Percentiles rank a stretch among this genome's conserved stretches.
phyloP scores from a whole-genome alignment of 108 stramenopile species.

The Cyclostephanos tholiformis region DNA sequence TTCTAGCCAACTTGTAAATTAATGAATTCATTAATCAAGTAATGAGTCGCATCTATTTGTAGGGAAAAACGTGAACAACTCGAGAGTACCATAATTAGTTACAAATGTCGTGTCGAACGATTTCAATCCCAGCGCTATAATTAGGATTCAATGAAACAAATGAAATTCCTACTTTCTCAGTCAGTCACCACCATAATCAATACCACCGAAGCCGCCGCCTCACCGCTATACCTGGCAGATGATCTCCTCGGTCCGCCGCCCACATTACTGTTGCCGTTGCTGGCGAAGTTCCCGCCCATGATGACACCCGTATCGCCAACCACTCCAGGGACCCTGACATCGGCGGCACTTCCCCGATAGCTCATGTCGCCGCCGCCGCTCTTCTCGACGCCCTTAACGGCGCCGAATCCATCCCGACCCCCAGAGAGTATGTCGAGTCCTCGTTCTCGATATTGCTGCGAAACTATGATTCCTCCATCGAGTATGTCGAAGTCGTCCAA shows the following conservation, averaged over 20 bases:
- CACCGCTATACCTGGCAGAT: constrained; percentile 9
- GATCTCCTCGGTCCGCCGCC: neutral
- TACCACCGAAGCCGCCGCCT: neutral
- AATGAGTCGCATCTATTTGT: no score
- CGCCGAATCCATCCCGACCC: constrained; percentile 25
- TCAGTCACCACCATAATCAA: neutral
- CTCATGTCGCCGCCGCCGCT: constrained; percentile 3
- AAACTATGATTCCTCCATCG: neutral
- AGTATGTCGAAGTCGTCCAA: neutral
- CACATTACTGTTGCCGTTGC: neutral
- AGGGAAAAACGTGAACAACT: no score
- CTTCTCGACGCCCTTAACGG: constrained; percentile 4
- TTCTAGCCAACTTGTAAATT: no score
- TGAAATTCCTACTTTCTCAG: neutral
- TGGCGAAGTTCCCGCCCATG: constrained; percentile 6
- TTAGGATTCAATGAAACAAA: no score
- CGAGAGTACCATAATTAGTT: no score
- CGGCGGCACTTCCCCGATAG: neutral
- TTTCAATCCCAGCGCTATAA: no score
- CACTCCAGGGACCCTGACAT: neutral
- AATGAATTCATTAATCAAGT: no score
- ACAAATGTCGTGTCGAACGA: no score
- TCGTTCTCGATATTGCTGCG: constrained; percentile 21
- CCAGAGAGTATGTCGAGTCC: constrained; percentile 29
- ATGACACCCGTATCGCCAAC: constrained; percentile 3